Evolutionary conservation across 208 protist genomes (phyloP).

Genomic region (Strigomonas culicis): DNA sequence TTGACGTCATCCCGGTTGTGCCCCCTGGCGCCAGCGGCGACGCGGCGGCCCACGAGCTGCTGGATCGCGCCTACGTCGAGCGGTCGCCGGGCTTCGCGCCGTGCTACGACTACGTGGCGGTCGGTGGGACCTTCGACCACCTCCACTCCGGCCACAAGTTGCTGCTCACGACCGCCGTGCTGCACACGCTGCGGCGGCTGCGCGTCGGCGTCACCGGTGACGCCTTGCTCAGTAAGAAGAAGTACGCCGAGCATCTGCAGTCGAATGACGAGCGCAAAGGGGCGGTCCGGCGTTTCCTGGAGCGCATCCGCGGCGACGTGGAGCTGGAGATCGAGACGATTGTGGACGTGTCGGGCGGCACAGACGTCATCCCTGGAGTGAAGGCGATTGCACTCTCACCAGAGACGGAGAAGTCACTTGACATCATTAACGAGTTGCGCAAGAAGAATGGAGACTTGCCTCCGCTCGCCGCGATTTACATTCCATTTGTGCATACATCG

Average conservation of each 20-base stretch:
- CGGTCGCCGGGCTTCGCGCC: conserved; percentile 42
- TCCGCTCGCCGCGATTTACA: conserved; percentile 44
- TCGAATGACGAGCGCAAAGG: conserved; percentile 51
- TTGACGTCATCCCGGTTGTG: conserved; percentile 62
- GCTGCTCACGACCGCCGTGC: conserved; percentile 67
- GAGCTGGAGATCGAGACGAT: conserved; percentile 65
- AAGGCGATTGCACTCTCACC: conserved; percentile 79
- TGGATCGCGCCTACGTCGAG: neutral
- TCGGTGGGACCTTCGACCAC: conserved; percentile 90
- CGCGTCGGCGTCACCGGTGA: conserved; percentile 70
- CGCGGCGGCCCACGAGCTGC: neutral
- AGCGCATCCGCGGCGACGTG: conserved; percentile 46
- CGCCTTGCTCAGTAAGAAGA: conserved; percentile 60
- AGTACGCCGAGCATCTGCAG: conserved; percentile 60
- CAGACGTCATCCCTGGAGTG: conserved; percentile 47
- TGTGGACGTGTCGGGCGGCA: conserved; percentile 62
- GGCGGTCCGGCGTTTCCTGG: conserved; percentile 47
- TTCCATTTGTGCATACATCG: conserved; percentile 59
- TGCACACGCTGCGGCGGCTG: conserved; percentile 55
- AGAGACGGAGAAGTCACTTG: conserved; percentile 58
- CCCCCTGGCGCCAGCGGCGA: neutral
- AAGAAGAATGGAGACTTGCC: conserved; percentile 33
- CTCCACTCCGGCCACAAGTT: conserved; percentile 89
- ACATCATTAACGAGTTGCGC: conserved; percentile 64
- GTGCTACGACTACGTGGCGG: conserved; percentile 67